Evolutionary conservation across 495 filamentous ascomycete species (phyloP).

Genomic region (Talaromyces nanjingensis): DNA sequence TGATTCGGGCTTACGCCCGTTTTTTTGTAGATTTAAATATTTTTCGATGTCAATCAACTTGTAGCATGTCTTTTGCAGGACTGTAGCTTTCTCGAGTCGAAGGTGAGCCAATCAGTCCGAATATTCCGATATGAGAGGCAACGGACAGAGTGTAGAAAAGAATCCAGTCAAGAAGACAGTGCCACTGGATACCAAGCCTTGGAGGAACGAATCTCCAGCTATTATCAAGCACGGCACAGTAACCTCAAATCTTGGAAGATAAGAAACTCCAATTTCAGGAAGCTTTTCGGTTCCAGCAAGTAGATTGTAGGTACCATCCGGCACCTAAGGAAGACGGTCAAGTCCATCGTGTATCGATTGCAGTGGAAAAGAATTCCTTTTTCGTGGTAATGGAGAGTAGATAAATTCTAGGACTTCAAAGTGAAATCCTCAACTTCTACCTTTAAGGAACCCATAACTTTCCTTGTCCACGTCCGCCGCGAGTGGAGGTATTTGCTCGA

Average conservation of each 20-base stretch:
- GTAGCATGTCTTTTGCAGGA: not conserved
- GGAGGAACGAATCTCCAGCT: not conserved
- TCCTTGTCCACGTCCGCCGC: slow-evolving; percentile 39
- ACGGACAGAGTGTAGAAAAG: not conserved
- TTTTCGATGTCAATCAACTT: not conserved
- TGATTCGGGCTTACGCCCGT: not conserved
- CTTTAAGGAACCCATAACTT: slow-evolving; percentile 51
- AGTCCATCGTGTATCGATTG: not conserved
- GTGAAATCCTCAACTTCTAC: slow-evolving; percentile 17
- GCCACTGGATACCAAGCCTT: not conserved
- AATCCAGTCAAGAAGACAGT: not conserved
- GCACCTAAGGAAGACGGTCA: not conserved
- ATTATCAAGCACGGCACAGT: not conserved
- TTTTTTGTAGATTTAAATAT: not conserved
- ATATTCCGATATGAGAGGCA: not conserved
- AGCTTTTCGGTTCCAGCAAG: not conserved
- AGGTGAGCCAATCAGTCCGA: not conserved
- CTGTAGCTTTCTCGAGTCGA: not conserved
- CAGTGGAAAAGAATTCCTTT: not conserved
- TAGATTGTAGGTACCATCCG: not conserved
- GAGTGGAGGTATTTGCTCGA: slow-evolving; percentile 10
- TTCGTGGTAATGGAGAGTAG: slow-evolving; percentile 1
- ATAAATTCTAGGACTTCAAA: not conserved
- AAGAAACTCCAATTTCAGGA: not conserved
- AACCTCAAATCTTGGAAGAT: not conserved